Percentiles rank a stretch among this genome's conserved stretches.
These are phyloP conservation scores for Urostyla sp. DNA, from an alignment of 73 alveolate genomes.

Conservation along the genomic window DNA sequence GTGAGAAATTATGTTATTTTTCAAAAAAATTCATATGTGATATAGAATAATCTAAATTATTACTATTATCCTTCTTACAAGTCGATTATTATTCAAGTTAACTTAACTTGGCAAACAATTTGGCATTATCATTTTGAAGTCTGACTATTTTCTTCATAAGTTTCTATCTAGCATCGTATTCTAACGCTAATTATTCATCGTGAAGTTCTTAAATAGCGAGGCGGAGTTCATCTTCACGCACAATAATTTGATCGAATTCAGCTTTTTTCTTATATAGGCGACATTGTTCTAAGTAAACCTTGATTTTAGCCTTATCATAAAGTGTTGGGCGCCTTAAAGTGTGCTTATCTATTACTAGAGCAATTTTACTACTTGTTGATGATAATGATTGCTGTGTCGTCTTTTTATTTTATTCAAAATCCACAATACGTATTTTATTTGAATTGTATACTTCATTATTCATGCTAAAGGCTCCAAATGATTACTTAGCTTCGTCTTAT, in stretches of 20 bases:
- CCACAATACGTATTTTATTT: too few relatives aligned
- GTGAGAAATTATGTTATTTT: not conserved
- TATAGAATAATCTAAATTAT: too few relatives aligned
- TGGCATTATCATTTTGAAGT: not conserved
- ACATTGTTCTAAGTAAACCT: constrained; percentile 29
- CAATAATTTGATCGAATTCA: constrained; percentile 20
- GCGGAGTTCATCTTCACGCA: constrained; percentile 23
- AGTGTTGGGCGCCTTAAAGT: constrained; percentile 8
- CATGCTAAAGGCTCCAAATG: too few relatives aligned
- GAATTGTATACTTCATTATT: too few relatives aligned
- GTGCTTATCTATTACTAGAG: constrained; percentile 8
- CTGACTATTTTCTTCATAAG: not conserved
- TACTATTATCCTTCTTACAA: too few relatives aligned
- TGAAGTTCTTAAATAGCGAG: constrained; percentile 25
- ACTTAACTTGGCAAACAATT: not conserved
- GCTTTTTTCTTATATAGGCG: constrained; percentile 29
- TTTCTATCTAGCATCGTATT: not conserved
- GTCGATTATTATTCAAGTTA: not conserved
- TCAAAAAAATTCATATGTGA: not conserved
- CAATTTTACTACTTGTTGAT: not conserved
- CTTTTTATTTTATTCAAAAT: too few relatives aligned
- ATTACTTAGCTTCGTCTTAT: too few relatives aligned
- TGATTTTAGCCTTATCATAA: constrained; percentile 41
- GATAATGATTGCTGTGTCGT: too few relatives aligned
- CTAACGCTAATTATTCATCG: not conserved